Evolutionary conservation across 2,329 filamentous ascomycete species (phyloP).

Genomic region (Sarocladium kiliense): DNA sequence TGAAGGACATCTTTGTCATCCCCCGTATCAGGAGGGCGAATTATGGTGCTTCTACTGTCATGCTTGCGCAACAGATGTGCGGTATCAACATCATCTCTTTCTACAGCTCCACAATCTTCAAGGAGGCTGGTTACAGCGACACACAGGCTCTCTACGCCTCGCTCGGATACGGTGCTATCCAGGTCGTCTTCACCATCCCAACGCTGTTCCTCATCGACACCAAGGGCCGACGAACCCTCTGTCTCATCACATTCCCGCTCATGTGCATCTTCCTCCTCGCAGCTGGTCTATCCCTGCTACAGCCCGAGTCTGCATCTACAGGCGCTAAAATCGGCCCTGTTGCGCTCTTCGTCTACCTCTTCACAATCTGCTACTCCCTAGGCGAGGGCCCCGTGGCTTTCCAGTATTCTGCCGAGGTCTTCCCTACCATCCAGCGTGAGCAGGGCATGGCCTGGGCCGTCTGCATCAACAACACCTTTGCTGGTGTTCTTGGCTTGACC

Average conservation of each 20-base stretch:
- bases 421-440: conserved; percentile 31
- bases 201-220: conserved; percentile 21
- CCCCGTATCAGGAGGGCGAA: conserved; percentile 11
- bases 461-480: conserved; percentile 26
- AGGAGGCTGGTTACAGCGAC: conserved; percentile 19
- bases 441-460: conserved; percentile 34
- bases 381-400: conserved; percentile 32
- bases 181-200: conserved; percentile 27
- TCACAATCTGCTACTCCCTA: conserved; percentile 29
- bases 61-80: conserved; percentile 13
- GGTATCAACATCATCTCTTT: conserved; percentile 20
- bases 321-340: conserved; percentile 24
- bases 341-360: conserved; percentile 29
- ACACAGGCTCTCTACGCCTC: conserved; percentile 25
- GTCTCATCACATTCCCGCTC: conserved; percentile 25
- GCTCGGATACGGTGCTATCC: conserved; percentile 27
- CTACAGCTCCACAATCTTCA: conserved; percentile 25
- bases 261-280: conserved; percentile 28
- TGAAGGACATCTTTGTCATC: conserved; percentile 11
- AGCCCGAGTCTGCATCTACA: not conserved
- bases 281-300: conserved; percentile 24
- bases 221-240: conserved; percentile 18
- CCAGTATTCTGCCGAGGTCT: conserved; percentile 33
- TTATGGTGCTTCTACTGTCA: conserved; percentile 13
- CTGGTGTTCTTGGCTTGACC: conserved; percentile 23